Percentiles rank a stretch among this genome's conserved stretches.
phyloP scores from a whole-genome alignment of 345 rosid genomes.

The Kernera saxatilis region DNA sequence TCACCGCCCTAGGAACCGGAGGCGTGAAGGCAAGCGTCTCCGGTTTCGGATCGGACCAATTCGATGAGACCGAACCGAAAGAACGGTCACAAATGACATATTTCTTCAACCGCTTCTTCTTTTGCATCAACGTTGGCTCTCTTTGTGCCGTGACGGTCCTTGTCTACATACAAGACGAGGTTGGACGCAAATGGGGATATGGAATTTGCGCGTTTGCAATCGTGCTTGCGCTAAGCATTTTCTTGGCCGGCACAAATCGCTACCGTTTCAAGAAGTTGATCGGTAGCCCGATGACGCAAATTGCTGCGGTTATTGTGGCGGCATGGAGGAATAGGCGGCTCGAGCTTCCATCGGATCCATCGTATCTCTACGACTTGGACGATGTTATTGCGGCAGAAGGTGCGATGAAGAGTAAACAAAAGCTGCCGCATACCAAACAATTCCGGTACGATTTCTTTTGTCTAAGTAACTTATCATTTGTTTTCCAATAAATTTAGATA shows the following conservation, averaged over 20 bases:
- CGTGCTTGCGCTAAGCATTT: slow-evolving; percentile 45
- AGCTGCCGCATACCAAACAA: slow-evolving; percentile 63
- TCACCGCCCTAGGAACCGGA: slow-evolving; percentile 88
- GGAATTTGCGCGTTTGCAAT: slow-evolving; percentile 81
- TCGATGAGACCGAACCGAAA: slow-evolving; percentile 60
- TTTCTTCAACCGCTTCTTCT: slow-evolving; percentile 96
- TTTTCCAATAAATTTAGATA: background rate
- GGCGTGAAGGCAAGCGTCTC: slow-evolving; percentile 96
- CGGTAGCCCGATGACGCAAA: slow-evolving; percentile 94
- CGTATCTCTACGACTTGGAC: slow-evolving; percentile 48
- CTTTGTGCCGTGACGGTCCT: slow-evolving; percentile 78
- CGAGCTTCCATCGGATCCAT: slow-evolving; percentile 57
- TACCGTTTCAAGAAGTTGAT: slow-evolving; percentile 81
- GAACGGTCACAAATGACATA: slow-evolving; percentile 63
- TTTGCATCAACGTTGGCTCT: slow-evolving; percentile 79
- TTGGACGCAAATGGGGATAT: slow-evolving; percentile 88
- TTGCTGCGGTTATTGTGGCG: slow-evolving; percentile 55
- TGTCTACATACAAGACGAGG: slow-evolving; percentile 80
- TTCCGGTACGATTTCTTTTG: slow-evolving; percentile 48
- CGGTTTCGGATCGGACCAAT: slow-evolving; percentile 94
- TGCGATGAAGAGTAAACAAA: slow-evolving; percentile 57
- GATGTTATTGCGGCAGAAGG: slow-evolving; percentile 42
- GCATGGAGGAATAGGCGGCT: slow-evolving; percentile 63
- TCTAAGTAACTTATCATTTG: background rate
- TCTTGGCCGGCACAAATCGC: slow-evolving; percentile 66